phyloP scores from a whole-genome alignment of 2,329 filamentous ascomycete species.

The Aspergillus sp. region DNA sequence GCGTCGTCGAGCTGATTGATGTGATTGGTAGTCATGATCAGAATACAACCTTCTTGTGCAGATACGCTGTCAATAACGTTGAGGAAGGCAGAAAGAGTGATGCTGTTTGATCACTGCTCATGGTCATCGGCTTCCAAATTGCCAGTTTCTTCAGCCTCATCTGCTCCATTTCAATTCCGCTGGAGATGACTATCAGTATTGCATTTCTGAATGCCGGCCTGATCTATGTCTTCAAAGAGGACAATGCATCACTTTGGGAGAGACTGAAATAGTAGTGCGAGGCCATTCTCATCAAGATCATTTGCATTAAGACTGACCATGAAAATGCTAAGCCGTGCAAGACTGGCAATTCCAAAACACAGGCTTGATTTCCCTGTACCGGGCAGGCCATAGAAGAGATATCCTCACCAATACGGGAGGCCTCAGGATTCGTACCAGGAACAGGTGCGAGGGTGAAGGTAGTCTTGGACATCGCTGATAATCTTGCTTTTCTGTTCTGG shows the following conservation, averaged over 20 bases:
- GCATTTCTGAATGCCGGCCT: not conserved
- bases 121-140: not conserved
- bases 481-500: constrained; percentile 57
- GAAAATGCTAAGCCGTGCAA: constrained; percentile 60
- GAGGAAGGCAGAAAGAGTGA: constrained; percentile 66
- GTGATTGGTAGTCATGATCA: constrained; percentile 77
- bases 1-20: constrained; percentile 64
- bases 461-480: constrained; percentile 67
- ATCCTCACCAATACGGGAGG: constrained; percentile 68
- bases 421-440: constrained; percentile 29
- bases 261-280: constrained; percentile 49
- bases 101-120: constrained; percentile 27
- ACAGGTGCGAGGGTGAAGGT: constrained; percentile 53
- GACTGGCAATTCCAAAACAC: constrained; percentile 58
- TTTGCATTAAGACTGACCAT: constrained; percentile 52
- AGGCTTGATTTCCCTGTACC: constrained; percentile 66
- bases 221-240: constrained; percentile 30
- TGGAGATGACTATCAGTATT: not conserved
- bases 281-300: constrained; percentile 51
- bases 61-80: constrained; percentile 78
- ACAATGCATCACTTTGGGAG: constrained; percentile 48
- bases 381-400: constrained; percentile 67
- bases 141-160: not conserved
- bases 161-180: not conserved
- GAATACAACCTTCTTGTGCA: constrained; percentile 65